Percentiles rank a stretch among this genome's conserved stretches.
These are phyloP conservation scores for Hanseniaspora taiwanica DNA, from an alignment of 805 yeast species.

Conservation along the genomic window DNA sequence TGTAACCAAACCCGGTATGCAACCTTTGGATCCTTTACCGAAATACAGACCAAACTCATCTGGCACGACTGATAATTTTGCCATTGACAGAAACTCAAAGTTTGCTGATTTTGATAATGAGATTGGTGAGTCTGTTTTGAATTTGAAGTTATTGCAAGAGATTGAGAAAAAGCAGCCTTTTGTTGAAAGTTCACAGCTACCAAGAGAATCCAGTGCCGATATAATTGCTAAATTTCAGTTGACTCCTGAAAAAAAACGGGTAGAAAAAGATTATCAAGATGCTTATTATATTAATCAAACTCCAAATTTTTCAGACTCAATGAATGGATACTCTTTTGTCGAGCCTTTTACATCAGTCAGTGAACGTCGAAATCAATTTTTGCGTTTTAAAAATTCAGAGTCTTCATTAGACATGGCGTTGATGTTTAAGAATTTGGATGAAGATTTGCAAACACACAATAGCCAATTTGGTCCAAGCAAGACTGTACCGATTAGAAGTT, in stretches of 20 bases:
- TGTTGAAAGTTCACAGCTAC: constrained; percentile 10
- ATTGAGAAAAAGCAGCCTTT: constrained; percentile 6
- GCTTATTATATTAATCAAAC: too few relatives aligned
- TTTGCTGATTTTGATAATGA: background rate
- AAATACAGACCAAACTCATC: background rate
- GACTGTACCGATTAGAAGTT: too few relatives aligned
- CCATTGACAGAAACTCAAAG: background rate
- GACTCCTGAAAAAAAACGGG: constrained; percentile 16
- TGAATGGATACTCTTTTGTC: too few relatives aligned
- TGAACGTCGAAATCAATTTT: background rate
- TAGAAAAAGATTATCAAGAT: background rate
- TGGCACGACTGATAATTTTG: background rate
- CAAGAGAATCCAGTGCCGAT: constrained; percentile 23
- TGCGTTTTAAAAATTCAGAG: background rate
- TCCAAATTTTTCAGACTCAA: too few relatives aligned
- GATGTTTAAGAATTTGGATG: constrained; percentile 22
- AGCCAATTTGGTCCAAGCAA: background rate
- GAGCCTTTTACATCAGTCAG: too few relatives aligned
- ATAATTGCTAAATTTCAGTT: constrained; percentile 20
- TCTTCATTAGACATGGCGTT: constrained; percentile 9
- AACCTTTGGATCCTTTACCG: too few relatives aligned
- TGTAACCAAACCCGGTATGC: constrained; percentile 8
- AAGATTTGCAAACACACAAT: constrained; percentile 4
- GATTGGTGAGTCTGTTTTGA: background rate
- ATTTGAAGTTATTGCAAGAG: background rate